Evolutionary conservation across 1,284 basidiomycete species (phyloP).

Genomic region (Meira nashicola): DNA sequence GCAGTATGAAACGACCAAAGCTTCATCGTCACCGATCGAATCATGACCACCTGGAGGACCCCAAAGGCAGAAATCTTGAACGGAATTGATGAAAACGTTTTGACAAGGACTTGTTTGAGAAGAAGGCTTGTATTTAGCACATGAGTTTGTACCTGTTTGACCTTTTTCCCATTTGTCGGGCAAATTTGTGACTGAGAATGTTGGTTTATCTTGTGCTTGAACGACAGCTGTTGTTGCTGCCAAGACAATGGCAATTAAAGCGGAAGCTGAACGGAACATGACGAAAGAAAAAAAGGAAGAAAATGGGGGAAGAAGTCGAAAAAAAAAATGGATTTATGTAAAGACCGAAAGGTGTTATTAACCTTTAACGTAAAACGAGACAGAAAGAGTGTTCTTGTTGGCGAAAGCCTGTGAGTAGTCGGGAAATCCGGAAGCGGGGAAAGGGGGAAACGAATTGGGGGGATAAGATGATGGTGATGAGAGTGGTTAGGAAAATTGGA

Average conservation of each 20-base stretch:
- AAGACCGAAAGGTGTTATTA: too few relatives aligned
- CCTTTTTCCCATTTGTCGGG: conserved; percentile 44
- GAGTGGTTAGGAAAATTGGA: too few relatives aligned
- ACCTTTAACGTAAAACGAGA: too few relatives aligned
- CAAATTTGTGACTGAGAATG: conserved; percentile 30
- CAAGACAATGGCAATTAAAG: background rate
- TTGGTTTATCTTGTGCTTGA: conserved; percentile 20
- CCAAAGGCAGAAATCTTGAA: conserved; percentile 46
- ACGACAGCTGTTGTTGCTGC: background rate
- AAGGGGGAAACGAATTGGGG: too few relatives aligned
- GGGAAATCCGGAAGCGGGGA: too few relatives aligned
- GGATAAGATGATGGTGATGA: too few relatives aligned
- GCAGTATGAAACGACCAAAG: conserved; percentile 68
- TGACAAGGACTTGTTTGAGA: conserved; percentile 34
- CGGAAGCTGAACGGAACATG: background rate
- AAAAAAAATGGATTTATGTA: background rate
- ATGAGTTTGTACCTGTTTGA: conserved; percentile 43
- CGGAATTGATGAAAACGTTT: conserved; percentile 47
- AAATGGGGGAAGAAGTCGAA: background rate
- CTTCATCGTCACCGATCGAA: conserved; percentile 54
- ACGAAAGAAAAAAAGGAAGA: background rate
- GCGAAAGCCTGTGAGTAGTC: too few relatives aligned
- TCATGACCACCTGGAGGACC: conserved; percentile 26
- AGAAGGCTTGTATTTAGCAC: conserved; percentile 34
- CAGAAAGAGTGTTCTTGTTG: too few relatives aligned